phyloP scores from a whole-genome alignment of 1,284 basidiomycete genomes.

The Xerocomus nothofagi region DNA sequence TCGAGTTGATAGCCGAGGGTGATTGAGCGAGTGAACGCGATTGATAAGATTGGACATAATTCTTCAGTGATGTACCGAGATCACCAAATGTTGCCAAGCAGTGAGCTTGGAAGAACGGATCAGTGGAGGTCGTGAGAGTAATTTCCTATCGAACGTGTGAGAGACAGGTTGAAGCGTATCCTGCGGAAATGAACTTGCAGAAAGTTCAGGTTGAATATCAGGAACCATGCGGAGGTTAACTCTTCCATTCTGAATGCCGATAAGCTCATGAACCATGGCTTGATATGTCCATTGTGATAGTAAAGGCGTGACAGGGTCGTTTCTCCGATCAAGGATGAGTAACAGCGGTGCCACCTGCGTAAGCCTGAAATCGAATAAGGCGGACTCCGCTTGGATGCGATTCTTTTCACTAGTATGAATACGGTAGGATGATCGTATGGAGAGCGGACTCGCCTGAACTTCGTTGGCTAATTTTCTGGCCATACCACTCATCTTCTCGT shows the following conservation, averaged over 20 bases:
- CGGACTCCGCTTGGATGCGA: conserved; percentile 68
- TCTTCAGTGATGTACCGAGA: conserved; percentile 88
- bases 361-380: conserved; percentile 75
- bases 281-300: conserved; percentile 99
- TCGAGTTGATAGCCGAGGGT: conserved; percentile 88
- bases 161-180: conserved; percentile 1
- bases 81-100: conserved; percentile 96
- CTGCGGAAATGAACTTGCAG: conserved; percentile 49
- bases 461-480: conserved; percentile 89
- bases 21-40: conserved; percentile 78
- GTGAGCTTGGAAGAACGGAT: conserved; percentile 93
- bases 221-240: conserved; percentile 86
- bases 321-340: conserved; percentile 85
- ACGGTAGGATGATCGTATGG: not conserved
- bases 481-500: conserved; percentile 91
- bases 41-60: conserved; percentile 95
- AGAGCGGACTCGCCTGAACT: conserved; percentile 61
- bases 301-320: conserved; percentile 98
- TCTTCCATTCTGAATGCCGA: conserved; percentile 93
- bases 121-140: conserved; percentile 88
- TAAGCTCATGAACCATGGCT: conserved; percentile 97
- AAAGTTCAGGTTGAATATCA: conserved; percentile 83
- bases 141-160: conserved; percentile 68
- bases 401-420: conserved; percentile 45
- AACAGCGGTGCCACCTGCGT: conserved; percentile 76